Conservation (phyloP, 2,329 filamentous ascomycete species). For the Gaeumannomyces sp. region DNA sequence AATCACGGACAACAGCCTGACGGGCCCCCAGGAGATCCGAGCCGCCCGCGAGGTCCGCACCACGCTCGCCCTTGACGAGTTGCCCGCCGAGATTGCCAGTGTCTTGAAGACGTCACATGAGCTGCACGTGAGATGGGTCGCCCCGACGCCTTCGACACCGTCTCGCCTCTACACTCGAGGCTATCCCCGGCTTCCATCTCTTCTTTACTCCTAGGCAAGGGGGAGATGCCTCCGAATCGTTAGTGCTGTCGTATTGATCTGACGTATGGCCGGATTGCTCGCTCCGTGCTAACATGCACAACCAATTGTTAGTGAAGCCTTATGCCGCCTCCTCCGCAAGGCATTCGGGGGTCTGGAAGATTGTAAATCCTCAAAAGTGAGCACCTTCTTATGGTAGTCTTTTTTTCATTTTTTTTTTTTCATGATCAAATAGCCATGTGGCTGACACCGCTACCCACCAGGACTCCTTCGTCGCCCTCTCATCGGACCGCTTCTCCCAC, state of each 20-base stretch:
- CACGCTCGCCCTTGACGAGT: constrained; percentile 66
- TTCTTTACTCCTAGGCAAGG: constrained; percentile 57
- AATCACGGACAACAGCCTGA: constrained; percentile 50
- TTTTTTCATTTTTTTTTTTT: background rate
- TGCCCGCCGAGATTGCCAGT: constrained; percentile 60
- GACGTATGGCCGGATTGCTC: background rate
- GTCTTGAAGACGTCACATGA: constrained; percentile 61
- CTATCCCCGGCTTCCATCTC: constrained; percentile 77
- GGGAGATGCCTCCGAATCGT: constrained; percentile 9
- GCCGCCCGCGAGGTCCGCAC: constrained; percentile 74
- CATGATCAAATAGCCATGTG: background rate
- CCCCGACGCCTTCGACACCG: constrained; percentile 47
- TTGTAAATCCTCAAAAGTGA: constrained; percentile 46
- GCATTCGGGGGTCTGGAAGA: constrained; percentile 48
- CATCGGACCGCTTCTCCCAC: constrained; percentile 50
- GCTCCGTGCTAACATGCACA: background rate
- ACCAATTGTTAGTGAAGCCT: constrained; percentile 28
- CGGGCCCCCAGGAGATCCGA: constrained; percentile 44
- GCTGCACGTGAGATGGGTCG: constrained; percentile 76
- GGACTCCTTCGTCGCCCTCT: constrained; percentile 57
- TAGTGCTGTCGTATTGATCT: background rate
- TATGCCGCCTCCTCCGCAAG: constrained; percentile 55
- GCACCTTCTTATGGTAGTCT: constrained; percentile 7
- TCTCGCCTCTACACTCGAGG: constrained; percentile 68
- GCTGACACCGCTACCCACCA: constrained; percentile 18